Evolutionary conservation across 2,329 filamentous ascomycete genomes (phyloP).

Genomic region (Pezicula radicicola): DNA sequence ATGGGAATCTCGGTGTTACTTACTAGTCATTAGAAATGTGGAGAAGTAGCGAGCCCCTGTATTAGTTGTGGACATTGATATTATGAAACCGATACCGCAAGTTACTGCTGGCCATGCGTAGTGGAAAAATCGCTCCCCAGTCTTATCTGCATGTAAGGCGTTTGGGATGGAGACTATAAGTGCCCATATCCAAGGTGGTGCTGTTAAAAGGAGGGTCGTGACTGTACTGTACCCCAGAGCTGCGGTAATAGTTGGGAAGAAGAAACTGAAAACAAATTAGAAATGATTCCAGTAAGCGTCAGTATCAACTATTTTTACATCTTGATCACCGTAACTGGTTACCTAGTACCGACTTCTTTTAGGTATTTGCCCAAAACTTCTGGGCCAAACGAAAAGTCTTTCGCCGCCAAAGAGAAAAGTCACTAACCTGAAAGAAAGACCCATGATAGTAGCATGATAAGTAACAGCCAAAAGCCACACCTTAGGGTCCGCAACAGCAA

Average conservation of each 20-base stretch:
- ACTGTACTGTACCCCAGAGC: constrained; percentile 51
- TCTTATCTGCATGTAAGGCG: constrained; percentile 56
- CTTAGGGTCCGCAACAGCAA: constrained; percentile 59
- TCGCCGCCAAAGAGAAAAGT: constrained; percentile 53
- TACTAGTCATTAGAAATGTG: constrained; percentile 18
- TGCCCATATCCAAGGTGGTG: constrained; percentile 57
- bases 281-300: no score
- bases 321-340: no score
- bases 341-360: no score
- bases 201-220: constrained; percentile 51
- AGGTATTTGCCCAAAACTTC: no score
- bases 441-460: constrained; percentile 60
- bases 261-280: not conserved
- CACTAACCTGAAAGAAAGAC: constrained; percentile 37
- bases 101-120: constrained; percentile 1
- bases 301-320: no score
- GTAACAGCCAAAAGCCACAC: constrained; percentile 63
- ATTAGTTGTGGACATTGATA: constrained; percentile 21
- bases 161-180: constrained; percentile 53
- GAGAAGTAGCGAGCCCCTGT: constrained; percentile 19
- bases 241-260: constrained; percentile 29
- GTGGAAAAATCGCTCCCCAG: constrained; percentile 14
- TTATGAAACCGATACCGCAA: constrained; percentile 19
- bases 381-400: not conserved
- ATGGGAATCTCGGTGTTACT: not conserved